These are phyloP conservation scores for Helianthus tuberosus DNA, from an alignment of 129 eudicot species.

Conservation along the genomic window DNA sequence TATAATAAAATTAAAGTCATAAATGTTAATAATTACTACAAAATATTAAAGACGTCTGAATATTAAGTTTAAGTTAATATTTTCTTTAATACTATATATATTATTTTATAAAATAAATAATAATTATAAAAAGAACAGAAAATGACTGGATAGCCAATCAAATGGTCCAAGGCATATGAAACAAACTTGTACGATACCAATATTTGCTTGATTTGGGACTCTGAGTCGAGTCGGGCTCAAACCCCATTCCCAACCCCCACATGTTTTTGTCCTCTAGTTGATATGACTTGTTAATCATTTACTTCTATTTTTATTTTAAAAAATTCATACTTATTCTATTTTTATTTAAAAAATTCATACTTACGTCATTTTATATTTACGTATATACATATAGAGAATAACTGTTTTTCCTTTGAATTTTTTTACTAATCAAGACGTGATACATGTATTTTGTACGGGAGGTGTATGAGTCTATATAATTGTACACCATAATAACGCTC, in stretches of 20 bases:
- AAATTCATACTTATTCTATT: neutral
- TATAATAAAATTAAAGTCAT: neutral
- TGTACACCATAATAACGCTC: no score
- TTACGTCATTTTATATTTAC: no score
- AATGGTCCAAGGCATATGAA: neutral
- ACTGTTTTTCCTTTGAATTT: no score
- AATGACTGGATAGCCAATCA: neutral
- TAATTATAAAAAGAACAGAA: neutral
- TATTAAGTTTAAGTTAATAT: neutral
- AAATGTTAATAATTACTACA: neutral
- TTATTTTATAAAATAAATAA: neutral
- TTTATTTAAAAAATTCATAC: neutral
- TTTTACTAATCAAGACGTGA: no score
- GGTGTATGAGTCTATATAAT: no score
- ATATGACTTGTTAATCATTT: neutral
- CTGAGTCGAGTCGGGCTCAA: neutral
- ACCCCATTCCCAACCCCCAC: constrained; percentile 23
- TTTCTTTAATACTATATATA: neutral
- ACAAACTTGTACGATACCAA: constrained; percentile 1
- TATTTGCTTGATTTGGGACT: constrained; percentile 16
- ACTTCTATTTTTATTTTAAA: neutral
- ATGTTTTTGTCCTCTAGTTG: constrained; percentile 15
- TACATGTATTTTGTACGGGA: no score
- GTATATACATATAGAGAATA: no score
- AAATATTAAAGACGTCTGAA: neutral